Evolutionary conservation across 2,329 filamentous ascomycete genomes (phyloP), one percentile per base, ranked within the genome.

Genomic region (Ceratocystis harringtonii): DNA sequence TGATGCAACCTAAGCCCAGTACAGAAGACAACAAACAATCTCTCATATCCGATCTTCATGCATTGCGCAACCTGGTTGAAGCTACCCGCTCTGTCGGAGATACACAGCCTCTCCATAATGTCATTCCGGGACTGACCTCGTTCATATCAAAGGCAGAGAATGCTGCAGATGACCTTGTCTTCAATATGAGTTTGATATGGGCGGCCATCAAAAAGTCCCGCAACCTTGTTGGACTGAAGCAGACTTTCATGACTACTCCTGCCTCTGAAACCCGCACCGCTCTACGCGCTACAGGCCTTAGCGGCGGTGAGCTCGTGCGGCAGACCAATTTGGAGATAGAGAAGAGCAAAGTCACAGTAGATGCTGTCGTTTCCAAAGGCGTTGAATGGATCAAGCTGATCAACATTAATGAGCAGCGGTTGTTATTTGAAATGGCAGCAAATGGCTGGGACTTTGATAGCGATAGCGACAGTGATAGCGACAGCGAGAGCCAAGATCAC

Each of bases 321-420:
- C 61, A 32, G 43, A 48, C 61, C 10, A 44, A 43, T 7, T 41
- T 62, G 1, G 61, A 62, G 10, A 12, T 36, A 17, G 45, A 36
- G 6, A 45, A 62, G 25, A 62, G 25, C 43, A 62, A 62, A 32
- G 61, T 19, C 22, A 32, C 32, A 7, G 43, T 62, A 2, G 61
- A 62, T n/a, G 61, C 61, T 28, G 61, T 62, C 1, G 61, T 62
- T 5, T 50, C 43, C 7, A 62, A 62, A 15, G 61, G 61, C 15
- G 17, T 32, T n/a, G 61, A 62, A 44, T 62, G 44, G 61, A 62
- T 62, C 32, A 62, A 62, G 25, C 43, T 50, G 41, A 62, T 62
- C 25, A 50, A 62, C 25, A 32, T 62, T n/a, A 62, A 30, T 28
- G 44, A 50, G 61, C 41, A 48, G 28, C 43, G 44, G 22, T 44